A percentile compares a stretch with the other conserved stretches of the same genome.
Evolutionary conservation across 305 asterid genomes (phyloP).

Genomic region (Rubia peregrina): DNA sequence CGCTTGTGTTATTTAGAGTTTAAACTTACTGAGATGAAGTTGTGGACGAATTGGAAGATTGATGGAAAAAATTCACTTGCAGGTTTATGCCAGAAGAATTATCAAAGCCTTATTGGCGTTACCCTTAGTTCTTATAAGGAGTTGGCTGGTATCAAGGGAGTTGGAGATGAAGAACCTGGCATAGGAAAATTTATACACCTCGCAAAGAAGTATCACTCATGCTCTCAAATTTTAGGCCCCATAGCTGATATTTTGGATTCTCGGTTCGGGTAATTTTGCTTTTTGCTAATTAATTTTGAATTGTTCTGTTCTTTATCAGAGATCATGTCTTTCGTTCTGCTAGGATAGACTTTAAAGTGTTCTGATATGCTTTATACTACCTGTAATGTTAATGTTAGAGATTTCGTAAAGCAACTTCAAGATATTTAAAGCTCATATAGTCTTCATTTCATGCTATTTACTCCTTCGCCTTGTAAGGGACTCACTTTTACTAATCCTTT

Average conservation of each 20-base stretch:
- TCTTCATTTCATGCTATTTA: slow-evolving; percentile 12
- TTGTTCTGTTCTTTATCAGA: background rate
- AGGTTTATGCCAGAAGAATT: slow-evolving; percentile 39
- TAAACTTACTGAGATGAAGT: background rate
- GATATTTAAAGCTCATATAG: background rate
- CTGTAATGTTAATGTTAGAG: background rate
- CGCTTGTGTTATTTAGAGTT: background rate
- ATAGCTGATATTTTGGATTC: slow-evolving; percentile 79
- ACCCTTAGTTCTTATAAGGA: slow-evolving; percentile 55
- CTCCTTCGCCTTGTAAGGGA: slow-evolving; percentile 13
- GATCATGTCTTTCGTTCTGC: background rate
- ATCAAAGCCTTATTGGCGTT: slow-evolving; percentile 74
- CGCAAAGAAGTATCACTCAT: slow-evolving; percentile 55
- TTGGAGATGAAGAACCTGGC: slow-evolving; percentile 34
- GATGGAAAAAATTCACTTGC: slow-evolving; percentile 17
- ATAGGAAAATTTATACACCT: slow-evolving; percentile 49
- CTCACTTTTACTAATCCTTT: slow-evolving; percentile 16
- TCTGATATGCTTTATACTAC: background rate
- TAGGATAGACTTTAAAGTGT: background rate
- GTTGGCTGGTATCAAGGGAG: slow-evolving; percentile 33
- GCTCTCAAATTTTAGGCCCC: slow-evolving; percentile 72
- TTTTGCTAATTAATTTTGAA: background rate
- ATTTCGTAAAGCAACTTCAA: background rate
- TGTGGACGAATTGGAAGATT: slow-evolving; percentile 10
- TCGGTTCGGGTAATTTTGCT: slow-evolving; percentile 44